Evolutionary conservation across 2,329 filamentous ascomycete species (phyloP).

Genomic region (Celoporthe dispersa): DNA sequence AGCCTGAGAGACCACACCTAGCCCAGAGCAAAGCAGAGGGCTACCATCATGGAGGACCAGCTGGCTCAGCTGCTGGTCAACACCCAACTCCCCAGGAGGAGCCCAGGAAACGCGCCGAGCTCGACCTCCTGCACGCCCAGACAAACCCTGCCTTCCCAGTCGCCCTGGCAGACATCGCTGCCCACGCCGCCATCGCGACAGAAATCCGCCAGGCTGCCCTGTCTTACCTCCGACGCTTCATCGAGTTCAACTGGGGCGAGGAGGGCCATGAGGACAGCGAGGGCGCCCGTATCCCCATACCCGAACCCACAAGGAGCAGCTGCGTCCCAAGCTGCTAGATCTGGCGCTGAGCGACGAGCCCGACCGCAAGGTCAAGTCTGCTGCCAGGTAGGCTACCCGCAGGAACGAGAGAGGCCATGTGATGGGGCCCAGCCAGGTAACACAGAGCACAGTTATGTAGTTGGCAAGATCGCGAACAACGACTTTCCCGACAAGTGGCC

Average conservation of each 20-base stretch:
- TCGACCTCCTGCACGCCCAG: conserved; percentile 75
- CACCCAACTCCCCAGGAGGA: conserved; percentile 77
- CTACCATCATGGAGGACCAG: conserved; percentile 80
- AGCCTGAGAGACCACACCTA: conserved; percentile 3
- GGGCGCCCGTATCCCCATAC: conserved; percentile 63
- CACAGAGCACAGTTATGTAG: conserved; percentile 58
- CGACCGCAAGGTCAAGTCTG: conserved; percentile 84
- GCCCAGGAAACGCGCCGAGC: conserved; percentile 84
- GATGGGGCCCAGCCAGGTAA: conserved; percentile 27
- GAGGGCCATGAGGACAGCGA: conserved; percentile 66
- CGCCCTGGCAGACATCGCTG: conserved; percentile 79
- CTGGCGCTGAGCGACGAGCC: conserved; percentile 74
- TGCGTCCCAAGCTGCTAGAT: conserved; percentile 76
- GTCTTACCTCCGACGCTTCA: conserved; percentile 78
- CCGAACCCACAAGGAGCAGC: conserved; percentile 73
- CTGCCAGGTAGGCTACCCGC: conserved; percentile 70
- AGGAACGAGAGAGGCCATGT: conserved; percentile 1
- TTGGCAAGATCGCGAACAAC: conserved; percentile 90
- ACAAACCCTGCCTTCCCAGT: conserved; percentile 74
- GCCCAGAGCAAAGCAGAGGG: background rate
- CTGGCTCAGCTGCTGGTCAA: conserved; percentile 85
- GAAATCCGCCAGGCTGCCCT: conserved; percentile 84
- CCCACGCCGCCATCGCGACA: conserved; percentile 72
- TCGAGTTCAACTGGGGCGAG: conserved; percentile 82
- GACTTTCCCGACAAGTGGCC: conserved; percentile 98